Evolutionary conservation across 1,139 yeast genomes (phyloP), one percentile per base, ranked within the genome.

Genomic region (Saccharomycopsis crataegensis): DNA sequence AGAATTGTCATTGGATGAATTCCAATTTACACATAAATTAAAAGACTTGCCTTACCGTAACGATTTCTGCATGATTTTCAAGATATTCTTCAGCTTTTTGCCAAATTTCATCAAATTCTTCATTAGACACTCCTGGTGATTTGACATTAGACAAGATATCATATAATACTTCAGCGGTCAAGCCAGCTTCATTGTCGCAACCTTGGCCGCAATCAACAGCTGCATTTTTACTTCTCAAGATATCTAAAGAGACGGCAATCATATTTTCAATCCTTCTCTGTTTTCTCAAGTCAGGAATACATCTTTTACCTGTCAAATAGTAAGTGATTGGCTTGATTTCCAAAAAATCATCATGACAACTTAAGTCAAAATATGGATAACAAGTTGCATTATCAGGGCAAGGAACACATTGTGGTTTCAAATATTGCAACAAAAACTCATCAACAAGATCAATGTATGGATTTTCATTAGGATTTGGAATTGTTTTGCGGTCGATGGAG

Each of bases 371-470:
- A 50, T 75, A 67, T 34, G 82, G 79, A 58, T 75, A 79, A 66
- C 98, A 93, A 50, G 80, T 72, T 1, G 94, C 95, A 67, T 91
- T 86, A 8, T 75, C 76, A 1, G 98, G 98, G 64, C 98, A 91
- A 41, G 79, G 79, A 7, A 77, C 70, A 68, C 98, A 93, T 1
- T 62, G 57, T 3, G 97, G 96, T 52, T 78, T 78, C 53, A 70
- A 46, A 5, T 55, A 17, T 1, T 58, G 42, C 7, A 46, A 45
- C 16, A 62, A 43, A 44, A 52, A 54, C 8, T 49, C 48, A 33
- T 59, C 61, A 16, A 51, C 45, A 16, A 44, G 32, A n/a, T 34
- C 50, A 33, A 57, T 52, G 42, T 57, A 57, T 2, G 46, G 44
- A 46, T 57, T 49, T 38, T 44, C 42, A 6, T 65, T 58, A 36